Base-by-base conservation (phyloP, 495 filamentous ascomycete species). In the Penicillium cataractarum region DNA sequence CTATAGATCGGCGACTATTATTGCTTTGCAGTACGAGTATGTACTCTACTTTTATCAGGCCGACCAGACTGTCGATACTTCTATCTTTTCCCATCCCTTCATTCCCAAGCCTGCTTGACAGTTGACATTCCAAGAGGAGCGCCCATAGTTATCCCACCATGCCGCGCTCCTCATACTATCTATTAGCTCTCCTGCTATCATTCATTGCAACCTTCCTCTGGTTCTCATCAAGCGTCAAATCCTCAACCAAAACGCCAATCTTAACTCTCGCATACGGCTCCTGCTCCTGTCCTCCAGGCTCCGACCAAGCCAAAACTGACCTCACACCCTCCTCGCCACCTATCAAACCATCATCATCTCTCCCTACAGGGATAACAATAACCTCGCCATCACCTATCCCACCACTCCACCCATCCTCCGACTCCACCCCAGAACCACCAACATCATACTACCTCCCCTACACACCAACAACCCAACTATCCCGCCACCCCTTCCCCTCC, bases 401-500 rank as follows among this genome's bases (percentile, higher is more conserved):
- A n/a, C 46, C 40, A n/a, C 22, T 15, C 15, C 46, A 29, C 46
- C 24, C 46, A 26, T 10, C 22, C 12, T 12, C 44, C 10, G n/a
- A n/a, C n/a, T n/a, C 29, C 29, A 31, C 3, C 29, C 29, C 29
- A n/a, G 24, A 49, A 17, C 46, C 51, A 54, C 17, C 51, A 3
- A 29, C 35, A 56, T 52, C 52, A 13, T 61, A 52, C 19, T 37
- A 44, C 2, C 40, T 61, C 35, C 58, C 58, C 33, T 31, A 29
- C 21, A 53, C 29, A n/a, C 49, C 33, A 21, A 24, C 35, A 9
- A 5, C 55, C 15, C 49, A 61, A 4, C 58, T 61, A 2, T 3
- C 9, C 26, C 15, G 37, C 15, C 6, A 17, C 8, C 17, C 29
- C 15, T 62, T 65, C 50, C 71, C 72, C 13, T 27, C 51, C 8